Evolutionary conservation across 768 basidiomycete species (phyloP).

Genomic region (Mycena indigotica): DNA sequence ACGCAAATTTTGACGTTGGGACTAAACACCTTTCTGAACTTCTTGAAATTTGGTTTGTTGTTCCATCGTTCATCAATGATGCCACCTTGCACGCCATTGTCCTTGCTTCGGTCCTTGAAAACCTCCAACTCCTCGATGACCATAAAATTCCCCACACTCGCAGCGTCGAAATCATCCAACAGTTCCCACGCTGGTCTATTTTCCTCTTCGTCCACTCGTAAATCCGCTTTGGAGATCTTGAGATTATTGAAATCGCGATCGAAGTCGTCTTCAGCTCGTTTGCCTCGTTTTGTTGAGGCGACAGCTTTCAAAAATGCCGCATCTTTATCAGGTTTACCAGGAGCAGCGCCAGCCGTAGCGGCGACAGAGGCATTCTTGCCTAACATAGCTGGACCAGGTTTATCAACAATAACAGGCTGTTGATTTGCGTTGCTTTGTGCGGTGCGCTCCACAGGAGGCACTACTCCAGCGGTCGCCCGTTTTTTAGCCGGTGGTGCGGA

Average conservation of each 20-base stretch:
- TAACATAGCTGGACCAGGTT: conserved; percentile 1
- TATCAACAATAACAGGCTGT: conserved; percentile 8
- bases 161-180: conserved; percentile 66
- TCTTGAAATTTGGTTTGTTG: conserved; percentile 70
- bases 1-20: not conserved
- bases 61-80: conserved; percentile 42
- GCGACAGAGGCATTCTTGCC: conserved; percentile 1
- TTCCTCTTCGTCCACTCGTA: conserved; percentile 48
- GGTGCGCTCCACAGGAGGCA: conserved; percentile 27
- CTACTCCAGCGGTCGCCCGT: conserved; percentile 45
- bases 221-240: conserved; percentile 66
- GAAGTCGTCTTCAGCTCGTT: conserved; percentile 67
- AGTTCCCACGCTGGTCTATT: conserved; percentile 54
- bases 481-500: conserved; percentile 39
- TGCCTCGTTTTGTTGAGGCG: conserved; percentile 70
- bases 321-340: conserved; percentile 66
- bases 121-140: conserved; percentile 70
- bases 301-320: conserved; percentile 69
- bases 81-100: not conserved
- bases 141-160: conserved; percentile 77
- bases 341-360: conserved; percentile 35
- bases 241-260: conserved; percentile 82
- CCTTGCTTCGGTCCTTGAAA: conserved; percentile 35
- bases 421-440: conserved; percentile 9
- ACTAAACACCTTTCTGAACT: conserved; percentile 67